Conservation (phyloP, 2,329 filamentous ascomycete genomes). For the Podosphaera aphanis region DNA sequence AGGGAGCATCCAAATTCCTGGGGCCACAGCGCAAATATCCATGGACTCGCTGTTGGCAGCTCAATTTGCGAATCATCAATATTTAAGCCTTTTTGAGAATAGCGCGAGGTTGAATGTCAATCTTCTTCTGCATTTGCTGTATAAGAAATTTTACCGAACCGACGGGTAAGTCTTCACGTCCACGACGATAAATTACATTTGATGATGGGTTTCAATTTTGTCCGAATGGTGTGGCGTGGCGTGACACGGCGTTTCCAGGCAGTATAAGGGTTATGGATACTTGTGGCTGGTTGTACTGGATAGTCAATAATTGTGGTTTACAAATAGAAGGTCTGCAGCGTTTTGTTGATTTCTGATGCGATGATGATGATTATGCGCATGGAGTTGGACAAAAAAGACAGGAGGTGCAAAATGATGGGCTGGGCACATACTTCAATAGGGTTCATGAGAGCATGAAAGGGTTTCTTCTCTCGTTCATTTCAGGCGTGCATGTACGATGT, state of each 20-base stretch:
- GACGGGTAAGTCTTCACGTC: constrained; percentile 17
- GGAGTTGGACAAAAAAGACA: not conserved
- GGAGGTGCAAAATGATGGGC: not conserved
- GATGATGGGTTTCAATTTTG: not conserved
- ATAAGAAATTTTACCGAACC: constrained; percentile 91
- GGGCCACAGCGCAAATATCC: constrained; percentile 66
- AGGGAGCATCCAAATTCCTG: constrained; percentile 87
- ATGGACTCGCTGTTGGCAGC: constrained; percentile 88
- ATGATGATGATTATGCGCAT: not conserved
- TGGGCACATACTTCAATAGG: not conserved
- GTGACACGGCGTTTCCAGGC: not conserved
- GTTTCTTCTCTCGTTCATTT: not conserved
- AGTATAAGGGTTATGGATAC: not conserved
- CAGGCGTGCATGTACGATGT: not conserved
- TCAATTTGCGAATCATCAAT: constrained; percentile 91
- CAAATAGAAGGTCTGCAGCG: not conserved
- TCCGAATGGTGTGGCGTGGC: not conserved
- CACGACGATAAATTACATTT: not conserved
- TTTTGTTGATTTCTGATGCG: not conserved
- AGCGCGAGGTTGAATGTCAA: constrained; percentile 83
- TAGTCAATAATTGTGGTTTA: not conserved
- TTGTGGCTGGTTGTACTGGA: not conserved
- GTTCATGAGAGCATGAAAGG: not conserved
- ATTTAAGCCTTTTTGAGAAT: constrained; percentile 81
- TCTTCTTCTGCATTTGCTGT: constrained; percentile 81